Evolutionary conservation across 306 rosid species (phyloP).

Genomic region (Trifolium fragiferum): DNA sequence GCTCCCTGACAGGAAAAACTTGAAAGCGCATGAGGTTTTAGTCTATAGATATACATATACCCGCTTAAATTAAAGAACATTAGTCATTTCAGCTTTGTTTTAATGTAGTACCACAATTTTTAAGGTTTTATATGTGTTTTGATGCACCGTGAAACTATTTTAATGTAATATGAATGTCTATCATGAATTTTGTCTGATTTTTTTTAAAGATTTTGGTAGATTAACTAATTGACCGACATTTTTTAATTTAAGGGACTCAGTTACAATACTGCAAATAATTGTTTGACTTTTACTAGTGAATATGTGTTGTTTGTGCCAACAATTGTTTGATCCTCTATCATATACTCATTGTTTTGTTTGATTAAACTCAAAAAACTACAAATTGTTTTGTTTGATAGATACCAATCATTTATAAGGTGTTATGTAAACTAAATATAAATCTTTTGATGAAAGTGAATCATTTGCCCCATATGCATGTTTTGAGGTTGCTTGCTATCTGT

Average conservation of each 20-base stretch:
- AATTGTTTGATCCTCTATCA: not conserved
- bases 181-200: not conserved
- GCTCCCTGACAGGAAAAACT: conserved; percentile 12
- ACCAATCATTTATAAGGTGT: not conserved
- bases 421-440: not conserved
- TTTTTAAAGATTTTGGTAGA: not conserved
- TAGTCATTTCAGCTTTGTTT: not conserved
- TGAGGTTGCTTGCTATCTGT: not conserved
- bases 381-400: not conserved
- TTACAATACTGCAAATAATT: not conserved
- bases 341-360: not conserved
- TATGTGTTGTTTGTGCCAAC: not conserved
- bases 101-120: not conserved
- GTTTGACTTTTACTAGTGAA: not conserved
- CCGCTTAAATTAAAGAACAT: not conserved
- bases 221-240: not conserved
- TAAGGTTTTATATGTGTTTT: not conserved
- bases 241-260: not conserved
- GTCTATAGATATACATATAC: conserved; percentile 12
- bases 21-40: conserved; percentile 25
- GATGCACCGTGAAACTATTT: not conserved
- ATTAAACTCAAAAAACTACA: not conserved
- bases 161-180: not conserved
- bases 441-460: not conserved
- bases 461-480: not conserved